Conservation (phyloP, 108 stramenopile genomes). For the Chaetoceros muelleri region DNA sequence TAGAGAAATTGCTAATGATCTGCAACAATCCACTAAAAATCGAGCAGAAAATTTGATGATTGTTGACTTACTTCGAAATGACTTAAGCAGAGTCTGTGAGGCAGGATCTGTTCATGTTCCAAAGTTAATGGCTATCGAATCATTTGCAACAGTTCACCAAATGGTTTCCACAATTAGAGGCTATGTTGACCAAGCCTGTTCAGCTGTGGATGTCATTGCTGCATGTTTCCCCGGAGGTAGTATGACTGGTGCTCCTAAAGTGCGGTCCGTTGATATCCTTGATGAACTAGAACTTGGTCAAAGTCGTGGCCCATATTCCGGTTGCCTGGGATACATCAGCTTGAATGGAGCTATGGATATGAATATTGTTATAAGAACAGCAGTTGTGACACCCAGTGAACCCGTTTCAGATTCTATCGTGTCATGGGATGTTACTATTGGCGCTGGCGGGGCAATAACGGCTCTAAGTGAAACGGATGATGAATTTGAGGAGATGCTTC, state of each 20-base stretch:
- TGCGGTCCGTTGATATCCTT: constrained; percentile 86
- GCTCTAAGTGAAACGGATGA: constrained; percentile 80
- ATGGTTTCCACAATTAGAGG: constrained; percentile 89
- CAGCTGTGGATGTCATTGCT: constrained; percentile 69
- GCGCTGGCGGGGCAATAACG: constrained; percentile 93
- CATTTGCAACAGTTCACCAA: constrained; percentile 95
- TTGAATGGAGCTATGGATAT: constrained; percentile 79
- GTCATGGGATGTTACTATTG: constrained; percentile 61
- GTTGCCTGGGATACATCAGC: constrained; percentile 84
- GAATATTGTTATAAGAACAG: constrained; percentile 94
- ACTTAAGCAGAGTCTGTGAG: constrained; percentile 84
- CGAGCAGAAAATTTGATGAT: constrained; percentile 98
- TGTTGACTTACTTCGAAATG: constrained; percentile 92
- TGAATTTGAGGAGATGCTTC: constrained; percentile 89
- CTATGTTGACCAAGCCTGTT: constrained; percentile 21
- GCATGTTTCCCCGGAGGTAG: constrained; percentile 96
- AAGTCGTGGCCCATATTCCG: constrained; percentile 86
- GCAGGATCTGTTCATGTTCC: constrained; percentile 86
- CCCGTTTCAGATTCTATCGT: constrained; percentile 5
- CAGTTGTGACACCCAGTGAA: constrained; percentile 56
- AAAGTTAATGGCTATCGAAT: constrained; percentile 88
- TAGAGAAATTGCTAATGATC: constrained; percentile 22
- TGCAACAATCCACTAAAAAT: constrained; percentile 64
- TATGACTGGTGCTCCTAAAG: constrained; percentile 99
- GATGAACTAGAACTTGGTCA: constrained; percentile 64